A percentile compares a stretch with the other conserved stretches of the same genome.
phyloP scores from a whole-genome alignment of 2,329 filamentous ascomycete genomes.

The Davidsoniella virescens region DNA sequence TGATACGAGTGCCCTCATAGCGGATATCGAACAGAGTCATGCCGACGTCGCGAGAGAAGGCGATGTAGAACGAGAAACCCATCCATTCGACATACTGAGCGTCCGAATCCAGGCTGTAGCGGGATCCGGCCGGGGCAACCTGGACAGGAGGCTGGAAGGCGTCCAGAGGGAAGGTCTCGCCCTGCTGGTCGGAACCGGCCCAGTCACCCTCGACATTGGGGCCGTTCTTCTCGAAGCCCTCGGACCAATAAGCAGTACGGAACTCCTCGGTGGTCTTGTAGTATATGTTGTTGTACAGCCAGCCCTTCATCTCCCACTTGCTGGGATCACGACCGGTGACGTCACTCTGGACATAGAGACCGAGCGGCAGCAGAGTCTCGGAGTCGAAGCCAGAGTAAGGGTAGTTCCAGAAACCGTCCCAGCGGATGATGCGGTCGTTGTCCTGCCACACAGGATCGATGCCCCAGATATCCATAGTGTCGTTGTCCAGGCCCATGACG shows the following conservation, averaged over 20 bases:
- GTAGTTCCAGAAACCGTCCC: conserved; percentile 25
- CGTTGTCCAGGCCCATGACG: conserved; percentile 21
- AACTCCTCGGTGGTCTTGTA: conserved; percentile 22
- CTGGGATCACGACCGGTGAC: conserved; percentile 27
- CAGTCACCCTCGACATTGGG: conserved; percentile 22
- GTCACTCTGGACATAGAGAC: conserved; percentile 29
- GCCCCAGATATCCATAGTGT: conserved; percentile 19
- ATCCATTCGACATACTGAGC: conserved; percentile 35
- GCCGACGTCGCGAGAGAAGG: conserved; percentile 27
- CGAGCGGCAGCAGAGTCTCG: conserved; percentile 26
- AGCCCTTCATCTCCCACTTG: conserved; percentile 26
- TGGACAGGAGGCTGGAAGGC: conserved; percentile 22
- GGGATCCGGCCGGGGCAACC: conserved; percentile 24
- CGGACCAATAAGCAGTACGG: conserved; percentile 23
- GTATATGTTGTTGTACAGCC: conserved; percentile 26
- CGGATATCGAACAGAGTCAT: conserved; percentile 32
- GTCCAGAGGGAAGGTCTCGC: conserved; percentile 21
- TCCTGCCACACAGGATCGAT: conserved; percentile 25
- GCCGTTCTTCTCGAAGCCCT: conserved; percentile 22
- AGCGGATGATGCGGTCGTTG: conserved; percentile 23
- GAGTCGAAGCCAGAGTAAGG: conserved; percentile 21
- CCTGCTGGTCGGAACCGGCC: conserved; percentile 22
- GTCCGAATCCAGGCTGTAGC: conserved; percentile 27
- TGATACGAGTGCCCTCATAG: conserved; percentile 32
- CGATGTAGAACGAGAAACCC: conserved; percentile 35